Conservation (phyloP, 192 early-diverging fungal genomes). For the Coemansia sp. region DNA sequence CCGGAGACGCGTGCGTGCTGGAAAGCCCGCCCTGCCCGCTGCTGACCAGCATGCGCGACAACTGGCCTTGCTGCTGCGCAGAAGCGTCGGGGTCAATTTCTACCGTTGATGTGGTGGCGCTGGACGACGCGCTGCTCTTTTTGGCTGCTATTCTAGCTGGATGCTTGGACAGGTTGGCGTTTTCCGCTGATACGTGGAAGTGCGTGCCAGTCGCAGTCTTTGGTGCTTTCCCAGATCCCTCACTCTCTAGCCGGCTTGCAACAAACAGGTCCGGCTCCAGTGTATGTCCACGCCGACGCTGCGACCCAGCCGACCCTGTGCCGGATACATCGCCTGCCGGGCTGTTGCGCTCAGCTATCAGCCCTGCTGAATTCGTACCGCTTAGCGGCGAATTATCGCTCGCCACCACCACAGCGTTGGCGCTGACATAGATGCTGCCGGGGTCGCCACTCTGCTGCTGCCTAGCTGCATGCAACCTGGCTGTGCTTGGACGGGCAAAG, state of each 20-base stretch:
- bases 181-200: constrained; percentile 32
- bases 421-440: constrained; percentile 4
- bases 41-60: constrained; percentile 39
- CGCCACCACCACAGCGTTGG: not conserved
- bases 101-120: constrained; percentile 10
- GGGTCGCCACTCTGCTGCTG: constrained; percentile 13
- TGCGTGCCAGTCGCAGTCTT: constrained; percentile 22
- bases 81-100: not conserved
- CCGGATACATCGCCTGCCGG: constrained; percentile 2
- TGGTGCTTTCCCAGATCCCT: not conserved
- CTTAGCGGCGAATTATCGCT: not conserved
- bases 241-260: not conserved
- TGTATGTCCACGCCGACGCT: constrained; percentile 42
- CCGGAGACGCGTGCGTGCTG: constrained; percentile 2
- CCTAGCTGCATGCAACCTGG: constrained; percentile 13
- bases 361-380: constrained; percentile 33
- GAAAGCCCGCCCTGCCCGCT: not conserved
- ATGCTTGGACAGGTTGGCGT: constrained; percentile 14
- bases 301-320: not conserved
- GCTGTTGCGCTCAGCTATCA: constrained; percentile 21
- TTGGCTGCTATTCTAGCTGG: not conserved
- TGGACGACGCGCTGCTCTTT: constrained; percentile 10
- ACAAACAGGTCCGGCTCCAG: constrained; percentile 39
- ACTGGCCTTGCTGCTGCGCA: constrained; percentile 27
- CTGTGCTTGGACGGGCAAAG: constrained; percentile 30